These are phyloP conservation scores for Apiotrichum montevideense DNA, from an alignment of 1,284 basidiomycete genomes.

Conservation along the genomic window DNA sequence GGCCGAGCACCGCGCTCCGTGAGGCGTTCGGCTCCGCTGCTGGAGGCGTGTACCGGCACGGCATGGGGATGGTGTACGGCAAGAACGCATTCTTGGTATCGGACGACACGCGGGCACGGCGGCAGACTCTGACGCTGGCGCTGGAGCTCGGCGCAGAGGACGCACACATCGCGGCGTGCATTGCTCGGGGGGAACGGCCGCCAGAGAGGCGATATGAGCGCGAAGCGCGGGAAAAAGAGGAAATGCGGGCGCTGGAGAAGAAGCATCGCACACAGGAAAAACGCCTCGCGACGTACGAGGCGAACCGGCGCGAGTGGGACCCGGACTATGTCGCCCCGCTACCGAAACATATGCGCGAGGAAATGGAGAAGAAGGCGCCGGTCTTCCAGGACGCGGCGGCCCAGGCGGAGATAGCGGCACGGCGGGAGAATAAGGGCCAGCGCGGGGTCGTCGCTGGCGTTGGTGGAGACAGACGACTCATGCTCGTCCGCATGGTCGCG, in stretches of 20 bases:
- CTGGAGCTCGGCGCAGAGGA: constrained; percentile 10
- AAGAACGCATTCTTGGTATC: not conserved
- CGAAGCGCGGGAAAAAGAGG: not conserved
- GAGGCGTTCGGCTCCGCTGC: not conserved
- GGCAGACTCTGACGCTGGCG: constrained; percentile 1
- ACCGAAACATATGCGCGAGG: no score
- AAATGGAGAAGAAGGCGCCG: no score
- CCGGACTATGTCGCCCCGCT: not conserved
- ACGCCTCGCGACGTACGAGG: constrained; percentile 7
- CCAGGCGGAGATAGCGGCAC: no score
- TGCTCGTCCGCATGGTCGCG: constrained; percentile 35
- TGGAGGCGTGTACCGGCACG: constrained; percentile 20
- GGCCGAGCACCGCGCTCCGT: not conserved
- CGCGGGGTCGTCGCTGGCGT: constrained; percentile 6
- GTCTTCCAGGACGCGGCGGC: no score
- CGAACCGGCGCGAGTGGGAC: not conserved
- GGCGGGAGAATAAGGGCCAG: no score
- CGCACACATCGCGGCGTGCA: constrained; percentile 4
- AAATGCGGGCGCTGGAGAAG: constrained; percentile 2
- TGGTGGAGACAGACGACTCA: constrained; percentile 16
- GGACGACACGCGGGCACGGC: constrained; percentile 6
- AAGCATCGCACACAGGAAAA: constrained; percentile 1
- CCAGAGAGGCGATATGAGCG: constrained; percentile 5
- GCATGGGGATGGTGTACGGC: not conserved
- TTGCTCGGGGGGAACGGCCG: constrained; percentile 1